Percentiles rank a stretch among this genome's conserved stretches.
phyloP scores from a whole-genome alignment of 2,329 filamentous ascomycete species.

The Neofusicoccum sp. region DNA sequence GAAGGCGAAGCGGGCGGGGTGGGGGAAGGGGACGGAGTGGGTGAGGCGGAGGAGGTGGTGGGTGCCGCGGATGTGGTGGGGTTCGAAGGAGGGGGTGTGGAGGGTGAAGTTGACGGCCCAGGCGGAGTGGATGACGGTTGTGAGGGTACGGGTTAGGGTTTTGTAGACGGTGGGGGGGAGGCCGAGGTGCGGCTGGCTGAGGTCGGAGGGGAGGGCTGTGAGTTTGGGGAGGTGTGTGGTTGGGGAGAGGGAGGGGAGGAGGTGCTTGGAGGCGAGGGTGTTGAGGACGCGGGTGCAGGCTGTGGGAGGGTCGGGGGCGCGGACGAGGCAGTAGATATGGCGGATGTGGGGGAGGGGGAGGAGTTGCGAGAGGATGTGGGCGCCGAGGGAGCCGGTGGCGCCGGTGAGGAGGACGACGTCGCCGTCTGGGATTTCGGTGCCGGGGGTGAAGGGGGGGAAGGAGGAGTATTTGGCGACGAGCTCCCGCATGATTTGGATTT shows the following conservation, averaged over 20 bases:
- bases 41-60: slow-evolving; percentile 45
- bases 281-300: slow-evolving; percentile 26
- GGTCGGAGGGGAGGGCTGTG: slow-evolving; percentile 40
- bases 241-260: slow-evolving; percentile 25
- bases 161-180: slow-evolving; percentile 28
- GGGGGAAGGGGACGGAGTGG: slow-evolving; percentile 31
- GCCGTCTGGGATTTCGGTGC: neutral
- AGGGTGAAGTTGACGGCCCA: slow-evolving; percentile 61
- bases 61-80: slow-evolving; percentile 44
- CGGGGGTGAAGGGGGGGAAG: neutral
- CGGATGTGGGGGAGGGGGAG: slow-evolving; percentile 21
- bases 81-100: slow-evolving; percentile 51
- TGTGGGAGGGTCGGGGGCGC: slow-evolving; percentile 39
- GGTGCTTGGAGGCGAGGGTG: slow-evolving; percentile 35
- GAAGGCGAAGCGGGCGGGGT: slow-evolving; percentile 44
- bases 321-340: slow-evolving; percentile 37
- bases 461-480: slow-evolving; percentile 48
- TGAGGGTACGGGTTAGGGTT: slow-evolving; percentile 29
- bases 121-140: slow-evolving; percentile 51
- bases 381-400: slow-evolving; percentile 28
- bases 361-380: slow-evolving; percentile 25
- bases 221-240: slow-evolving; percentile 30
- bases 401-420: slow-evolving; percentile 27
- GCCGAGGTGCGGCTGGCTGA: slow-evolving; percentile 43
- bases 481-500: slow-evolving; percentile 45